Evolutionary conservation across 2,329 filamentous ascomycete species (phyloP).

Genomic region (Lasiodiplodia hormozganensis): DNA sequence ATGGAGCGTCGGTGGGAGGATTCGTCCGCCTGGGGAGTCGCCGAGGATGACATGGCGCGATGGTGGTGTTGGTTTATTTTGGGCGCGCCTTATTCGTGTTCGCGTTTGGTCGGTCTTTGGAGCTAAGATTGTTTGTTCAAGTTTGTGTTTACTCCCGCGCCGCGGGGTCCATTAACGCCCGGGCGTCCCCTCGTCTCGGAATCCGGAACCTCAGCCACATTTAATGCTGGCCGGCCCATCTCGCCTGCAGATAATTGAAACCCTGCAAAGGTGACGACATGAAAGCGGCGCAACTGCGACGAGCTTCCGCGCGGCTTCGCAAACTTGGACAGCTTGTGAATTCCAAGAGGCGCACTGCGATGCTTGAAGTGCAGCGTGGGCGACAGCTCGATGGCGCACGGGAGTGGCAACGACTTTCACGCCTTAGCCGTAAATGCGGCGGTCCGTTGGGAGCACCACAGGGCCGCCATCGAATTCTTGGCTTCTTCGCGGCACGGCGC

Average conservation of each 20-base stretch:
- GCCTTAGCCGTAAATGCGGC: not conserved
- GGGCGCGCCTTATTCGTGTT: not conserved
- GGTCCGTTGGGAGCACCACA: not conserved
- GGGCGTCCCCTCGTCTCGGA: slow-evolving; percentile 15
- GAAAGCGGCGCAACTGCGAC: not conserved
- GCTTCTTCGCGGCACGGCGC: not conserved
- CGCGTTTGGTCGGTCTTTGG: not conserved
- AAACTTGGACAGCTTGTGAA: not conserved
- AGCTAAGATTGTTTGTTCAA: too few relatives aligned
- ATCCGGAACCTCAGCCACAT: slow-evolving; percentile 1
- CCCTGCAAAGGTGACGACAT: not conserved
- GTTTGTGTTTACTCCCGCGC: not conserved
- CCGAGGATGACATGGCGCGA: slow-evolving; percentile 34
- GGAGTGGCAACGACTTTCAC: slow-evolving; percentile 14
- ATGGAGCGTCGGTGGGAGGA: slow-evolving; percentile 53
- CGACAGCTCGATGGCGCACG: not conserved
- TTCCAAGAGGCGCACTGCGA: not conserved
- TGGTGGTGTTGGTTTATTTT: not conserved
- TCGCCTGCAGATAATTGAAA: not conserved
- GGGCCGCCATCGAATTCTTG: too few relatives aligned
- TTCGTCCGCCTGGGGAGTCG: slow-evolving; percentile 31
- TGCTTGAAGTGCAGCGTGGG: not conserved
- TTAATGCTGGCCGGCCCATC: slow-evolving; percentile 1
- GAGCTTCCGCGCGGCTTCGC: not conserved
- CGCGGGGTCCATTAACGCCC: not conserved